These are phyloP conservation scores for Stephanodiscus minutulus DNA, from an alignment of 108 stramenopile genomes.

Conservation along the genomic window DNA sequence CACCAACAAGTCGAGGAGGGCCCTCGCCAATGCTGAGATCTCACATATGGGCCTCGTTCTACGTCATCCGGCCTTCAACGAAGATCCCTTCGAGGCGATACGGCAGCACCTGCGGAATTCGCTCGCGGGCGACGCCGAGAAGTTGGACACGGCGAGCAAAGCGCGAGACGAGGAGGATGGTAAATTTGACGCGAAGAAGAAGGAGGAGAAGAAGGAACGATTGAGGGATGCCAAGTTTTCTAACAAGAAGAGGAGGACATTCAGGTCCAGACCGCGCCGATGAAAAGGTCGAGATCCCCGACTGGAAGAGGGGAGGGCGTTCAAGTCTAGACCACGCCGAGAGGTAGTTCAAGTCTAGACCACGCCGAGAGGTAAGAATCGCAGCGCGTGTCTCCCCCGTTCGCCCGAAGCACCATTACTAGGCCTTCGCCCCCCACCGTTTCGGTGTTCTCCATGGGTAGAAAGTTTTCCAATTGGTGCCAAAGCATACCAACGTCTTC, in stretches of 20 bases:
- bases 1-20: constrained; percentile 66
- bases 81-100: constrained; percentile 79
- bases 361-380: constrained; percentile 7
- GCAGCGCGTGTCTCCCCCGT: not conserved
- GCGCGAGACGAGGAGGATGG: constrained; percentile 35
- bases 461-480: constrained; percentile 45
- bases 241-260: constrained; percentile 6
- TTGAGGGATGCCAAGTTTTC: constrained; percentile 22
- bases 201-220: constrained; percentile 54
- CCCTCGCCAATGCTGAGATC: constrained; percentile 60
- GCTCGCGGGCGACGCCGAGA: constrained; percentile 49
- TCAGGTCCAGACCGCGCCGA: not conserved
- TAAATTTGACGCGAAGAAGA: constrained; percentile 34
- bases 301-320: constrained; percentile 7
- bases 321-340: not conserved
- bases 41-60: constrained; percentile 71
- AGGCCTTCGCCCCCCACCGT: constrained; percentile 34
- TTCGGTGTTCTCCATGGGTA: constrained; percentile 12
- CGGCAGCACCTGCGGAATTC: constrained; percentile 81
- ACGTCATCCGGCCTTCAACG: constrained; percentile 76
- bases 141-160: constrained; percentile 43
- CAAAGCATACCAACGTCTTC: constrained; percentile 21
- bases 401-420: constrained; percentile 31
- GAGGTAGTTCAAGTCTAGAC: too few relatives aligned
- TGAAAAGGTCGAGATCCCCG: too few relatives aligned